A percentile compares a stretch with the other conserved stretches of the same genome.
Conservation (phyloP, 192 early-diverging fungal species). For the Podila epicladia region DNA sequence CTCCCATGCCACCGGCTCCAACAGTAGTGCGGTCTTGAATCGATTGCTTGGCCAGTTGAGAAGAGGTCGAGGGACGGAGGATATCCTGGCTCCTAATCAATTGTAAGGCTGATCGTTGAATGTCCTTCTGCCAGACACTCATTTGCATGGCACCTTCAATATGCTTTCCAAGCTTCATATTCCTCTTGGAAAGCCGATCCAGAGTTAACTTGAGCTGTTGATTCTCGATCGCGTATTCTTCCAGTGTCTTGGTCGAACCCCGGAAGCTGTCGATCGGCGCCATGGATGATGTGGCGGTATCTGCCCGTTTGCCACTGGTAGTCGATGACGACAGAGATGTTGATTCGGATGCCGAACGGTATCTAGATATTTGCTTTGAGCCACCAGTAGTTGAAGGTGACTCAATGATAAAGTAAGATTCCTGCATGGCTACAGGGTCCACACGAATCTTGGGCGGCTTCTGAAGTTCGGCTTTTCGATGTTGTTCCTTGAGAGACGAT, state of each 20-base stretch:
- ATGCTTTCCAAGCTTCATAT: conserved; percentile 38
- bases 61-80: conserved; percentile 18
- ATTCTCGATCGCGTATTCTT: conserved; percentile 76
- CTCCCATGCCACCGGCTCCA: conserved; percentile 1
- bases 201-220: conserved; percentile 69
- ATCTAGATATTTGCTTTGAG: conserved; percentile 4
- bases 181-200: conserved; percentile 64
- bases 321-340: background rate
- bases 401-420: conserved; percentile 63
- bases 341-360: conserved; percentile 10
- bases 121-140: conserved; percentile 48
- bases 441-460: conserved; percentile 10
- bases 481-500: background rate
- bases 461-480: background rate
- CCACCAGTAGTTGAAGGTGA: conserved; percentile 1
- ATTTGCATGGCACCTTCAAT: conserved; percentile 49
- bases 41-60: conserved; percentile 23
- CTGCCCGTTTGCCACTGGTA: background rate
- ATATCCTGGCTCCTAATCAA: conserved; percentile 48
- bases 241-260: conserved; percentile 59
- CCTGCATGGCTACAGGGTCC: conserved; percentile 55
- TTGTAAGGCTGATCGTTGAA: conserved; percentile 42
- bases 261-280: background rate
- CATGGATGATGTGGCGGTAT: background rate
- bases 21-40: conserved; percentile 31